phyloP scores from a whole-genome alignment of 2,329 filamentous ascomycete species.

The Teratosphaeria pseudoeucalypti region DNA sequence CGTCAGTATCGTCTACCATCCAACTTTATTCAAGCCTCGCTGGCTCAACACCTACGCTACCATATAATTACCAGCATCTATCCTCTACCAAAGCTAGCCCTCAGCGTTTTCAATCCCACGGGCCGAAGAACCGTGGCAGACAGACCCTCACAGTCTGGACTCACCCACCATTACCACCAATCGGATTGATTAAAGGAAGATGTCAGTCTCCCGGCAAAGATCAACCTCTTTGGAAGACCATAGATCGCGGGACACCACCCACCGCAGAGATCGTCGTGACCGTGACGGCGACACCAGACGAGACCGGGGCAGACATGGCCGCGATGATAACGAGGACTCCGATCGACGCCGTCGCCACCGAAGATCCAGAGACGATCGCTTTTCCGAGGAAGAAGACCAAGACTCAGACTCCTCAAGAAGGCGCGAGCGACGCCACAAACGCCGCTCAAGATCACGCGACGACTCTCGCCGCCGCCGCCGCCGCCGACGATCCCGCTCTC shows the following conservation, averaged over 20 bases:
- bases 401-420: background rate
- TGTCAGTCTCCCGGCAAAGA: background rate
- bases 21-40: too few species aligned
- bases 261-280: background rate
- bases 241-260: background rate
- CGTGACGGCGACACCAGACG: background rate
- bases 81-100: too few species aligned
- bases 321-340: background rate
- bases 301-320: background rate
- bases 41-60: too few species aligned
- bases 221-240: background rate
- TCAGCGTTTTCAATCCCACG: too few species aligned
- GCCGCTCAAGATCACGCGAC: slow-evolving; percentile 16
- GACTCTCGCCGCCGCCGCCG: slow-evolving; percentile 7
- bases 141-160: too few species aligned
- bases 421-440: slow-evolving; percentile 4
- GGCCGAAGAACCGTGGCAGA: too few species aligned
- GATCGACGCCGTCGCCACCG: background rate
- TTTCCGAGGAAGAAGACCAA: background rate
- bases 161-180: too few species aligned
- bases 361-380: background rate
- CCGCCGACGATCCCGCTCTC: slow-evolving; percentile 18
- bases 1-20: too few species aligned
- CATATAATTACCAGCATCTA: too few species aligned
- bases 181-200: background rate